A percentile compares a stretch with the other conserved stretches of the same genome.
Evolutionary conservation across 306 rosid species (phyloP).

Genomic region (Lathyrus aphaca): DNA sequence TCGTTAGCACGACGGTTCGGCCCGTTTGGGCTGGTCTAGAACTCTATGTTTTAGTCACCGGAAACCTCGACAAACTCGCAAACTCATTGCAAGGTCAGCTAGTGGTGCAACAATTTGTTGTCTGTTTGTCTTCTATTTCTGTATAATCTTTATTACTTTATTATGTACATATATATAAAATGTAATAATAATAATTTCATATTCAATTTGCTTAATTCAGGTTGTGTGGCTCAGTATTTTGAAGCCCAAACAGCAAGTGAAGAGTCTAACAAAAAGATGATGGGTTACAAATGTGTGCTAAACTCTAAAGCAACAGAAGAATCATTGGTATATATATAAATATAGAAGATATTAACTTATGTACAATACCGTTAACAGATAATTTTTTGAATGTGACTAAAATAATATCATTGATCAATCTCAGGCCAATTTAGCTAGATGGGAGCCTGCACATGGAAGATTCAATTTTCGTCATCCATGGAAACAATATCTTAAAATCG

Average conservation of each 20-base stretch:
- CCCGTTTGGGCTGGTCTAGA: conserved; percentile 97
- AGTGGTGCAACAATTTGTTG: no score
- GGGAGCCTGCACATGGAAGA: conserved; percentile 87
- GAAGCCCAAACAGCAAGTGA: conserved; percentile 32
- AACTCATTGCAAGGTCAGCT: conserved; percentile 63
- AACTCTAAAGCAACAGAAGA: conserved; percentile 74
- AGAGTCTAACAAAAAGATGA: conserved; percentile 42
- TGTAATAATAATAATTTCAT: no score
- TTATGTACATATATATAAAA: no score
- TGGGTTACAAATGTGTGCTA: conserved; percentile 71
- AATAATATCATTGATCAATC: not conserved
- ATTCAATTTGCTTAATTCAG: conserved; percentile 58
- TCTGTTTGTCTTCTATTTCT: no score
- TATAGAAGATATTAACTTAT: no score
- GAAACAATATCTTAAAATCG: conserved; percentile 76
- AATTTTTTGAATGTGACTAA: not conserved
- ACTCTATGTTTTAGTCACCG: conserved; percentile 53
- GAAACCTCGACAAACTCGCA: conserved; percentile 77
- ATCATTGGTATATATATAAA: conserved; percentile 51
- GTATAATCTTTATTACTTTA: no score
- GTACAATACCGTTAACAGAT: no score
- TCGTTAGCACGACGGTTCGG: conserved; percentile 53
- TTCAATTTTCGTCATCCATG: conserved; percentile 87
- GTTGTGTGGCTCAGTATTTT: conserved; percentile 58
- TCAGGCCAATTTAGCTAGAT: conserved; percentile 86